These are phyloP conservation scores for Saccharomyces pastorianus DNA, from an alignment of 1,139 yeast species.

Conservation along the genomic window DNA sequence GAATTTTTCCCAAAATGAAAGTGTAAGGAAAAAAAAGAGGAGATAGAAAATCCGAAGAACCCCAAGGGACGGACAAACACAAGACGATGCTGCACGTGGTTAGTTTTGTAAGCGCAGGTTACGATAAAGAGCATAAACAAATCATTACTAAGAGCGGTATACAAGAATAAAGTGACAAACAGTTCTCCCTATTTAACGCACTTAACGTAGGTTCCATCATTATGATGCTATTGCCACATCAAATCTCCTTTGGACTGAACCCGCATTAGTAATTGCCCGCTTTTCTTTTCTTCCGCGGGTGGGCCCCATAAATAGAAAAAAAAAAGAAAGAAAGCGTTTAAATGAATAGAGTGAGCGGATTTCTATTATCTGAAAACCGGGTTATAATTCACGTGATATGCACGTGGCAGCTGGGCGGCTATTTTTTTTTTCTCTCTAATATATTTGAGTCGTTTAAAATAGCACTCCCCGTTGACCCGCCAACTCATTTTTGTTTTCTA, in stretches of 20 bases:
- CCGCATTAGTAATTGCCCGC: not conserved
- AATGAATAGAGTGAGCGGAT: not conserved
- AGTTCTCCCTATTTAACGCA: not conserved
- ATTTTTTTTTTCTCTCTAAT: not conserved
- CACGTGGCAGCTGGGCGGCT: not conserved
- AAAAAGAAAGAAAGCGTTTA: not conserved
- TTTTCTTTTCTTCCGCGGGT: not conserved
- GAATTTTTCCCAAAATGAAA: not conserved
- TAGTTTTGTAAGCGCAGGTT: not conserved
- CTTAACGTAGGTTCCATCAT: not conserved
- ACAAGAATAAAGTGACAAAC: not conserved
- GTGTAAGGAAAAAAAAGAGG: not conserved
- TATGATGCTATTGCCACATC: not conserved
- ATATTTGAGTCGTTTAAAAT: not conserved
- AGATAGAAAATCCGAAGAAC: not conserved
- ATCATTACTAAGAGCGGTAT: not conserved
- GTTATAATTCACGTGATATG: not conserved
- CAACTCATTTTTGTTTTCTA: not conserved
- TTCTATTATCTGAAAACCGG: not conserved
- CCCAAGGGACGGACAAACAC: not conserved
- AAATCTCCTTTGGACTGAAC: not conserved
- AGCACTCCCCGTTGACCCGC: not conserved
- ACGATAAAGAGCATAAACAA: not conserved
- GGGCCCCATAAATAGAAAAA: not conserved
- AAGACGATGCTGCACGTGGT: not conserved